Percentiles rank a stretch among this genome's conserved stretches.
These are phyloP conservation scores for Sorghum bicolor DNA, from an alignment of 176 grass and related monocot genomes.

Conservation along the genomic window DNA sequence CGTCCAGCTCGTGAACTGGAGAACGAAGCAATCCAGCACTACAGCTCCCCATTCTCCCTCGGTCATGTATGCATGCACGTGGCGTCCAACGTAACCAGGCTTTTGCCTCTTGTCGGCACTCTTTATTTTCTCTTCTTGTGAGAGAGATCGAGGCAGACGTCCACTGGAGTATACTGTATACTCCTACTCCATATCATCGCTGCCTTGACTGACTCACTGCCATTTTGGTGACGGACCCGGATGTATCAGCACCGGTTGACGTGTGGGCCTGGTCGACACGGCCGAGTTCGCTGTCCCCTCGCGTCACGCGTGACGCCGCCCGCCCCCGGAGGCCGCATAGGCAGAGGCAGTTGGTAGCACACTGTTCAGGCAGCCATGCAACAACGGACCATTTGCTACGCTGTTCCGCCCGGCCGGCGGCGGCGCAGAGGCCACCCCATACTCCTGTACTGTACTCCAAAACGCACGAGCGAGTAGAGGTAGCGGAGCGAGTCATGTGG, in stretches of 20 bases:
- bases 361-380: neutral
- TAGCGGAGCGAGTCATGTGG: too few relatives aligned
- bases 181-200: too few relatives aligned
- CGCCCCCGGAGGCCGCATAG: neutral
- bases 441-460: too few relatives aligned
- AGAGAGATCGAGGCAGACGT: neutral
- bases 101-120: neutral
- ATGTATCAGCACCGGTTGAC: neutral
- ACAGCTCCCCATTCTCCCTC: neutral
- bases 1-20: neutral
- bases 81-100: too few relatives aligned
- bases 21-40: neutral
- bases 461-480: too few relatives aligned
- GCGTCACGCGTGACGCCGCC: neutral
- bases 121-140: too few relatives aligned
- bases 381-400: neutral
- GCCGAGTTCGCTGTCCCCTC: neutral
- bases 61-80: neutral
- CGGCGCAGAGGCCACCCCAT: neutral
- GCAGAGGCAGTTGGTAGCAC: too few relatives aligned
- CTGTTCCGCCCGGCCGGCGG: neutral
- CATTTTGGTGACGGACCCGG: neutral
- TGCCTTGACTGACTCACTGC: too few relatives aligned
- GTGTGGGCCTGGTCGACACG: slow-evolving; percentile 3
- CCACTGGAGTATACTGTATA: too few relatives aligned